Base-by-base conservation (phyloP, 78 protist genomes). In the Capsaspora owczarzaki region DNA sequence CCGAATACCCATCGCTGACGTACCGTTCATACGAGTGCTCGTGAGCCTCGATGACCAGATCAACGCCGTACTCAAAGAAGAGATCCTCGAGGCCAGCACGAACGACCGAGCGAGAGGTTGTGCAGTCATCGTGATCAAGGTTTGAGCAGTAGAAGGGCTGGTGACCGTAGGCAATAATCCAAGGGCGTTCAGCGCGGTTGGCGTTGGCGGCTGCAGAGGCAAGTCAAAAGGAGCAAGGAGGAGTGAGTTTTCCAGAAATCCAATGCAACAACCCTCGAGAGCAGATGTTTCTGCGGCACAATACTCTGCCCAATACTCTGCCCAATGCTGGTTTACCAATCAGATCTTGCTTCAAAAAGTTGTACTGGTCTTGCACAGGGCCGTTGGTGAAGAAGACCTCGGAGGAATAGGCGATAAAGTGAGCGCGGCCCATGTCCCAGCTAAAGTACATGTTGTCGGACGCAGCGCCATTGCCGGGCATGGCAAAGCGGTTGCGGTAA, bases 1-100 rank as follows among this genome's bases (percentile, higher is more conserved):
- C n/a, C n/a, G n/a, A n/a, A n/a, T n/a, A n/a, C n/a, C n/a, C n/a
- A n/a, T n/a, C n/a, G n/a, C n/a, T n/a, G n/a, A n/a, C n/a, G n/a
- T n/a, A n/a, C n/a, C n/a, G 72, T 41, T 63, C 72, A 41, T 63
- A 63, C n/a, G n/a, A 19, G 72, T 63, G 72, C 41, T 63, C 33
- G 72, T 63, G 72, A 23, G 72, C 72, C 41, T 35, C 35, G 47
- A 69, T 40, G 51, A 41, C 16, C 6, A 69, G 0, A 29, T 69
- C 49, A 49, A 69, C 75, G 47, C 75, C 75, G 29, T 69, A 14
- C 47, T 37, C n/a, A 12, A 6, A 6, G 14, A 69, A 37, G 75
- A 69, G 27, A 20, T 6, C 2, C 75, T 41, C 75, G 47, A 14
- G 47, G 49, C 41, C 23, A 1, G 8, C 51, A 40, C 43, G 75